Conservation (phyloP, 1,284 basidiomycete species). For the Coriolopsis trogii region DNA sequence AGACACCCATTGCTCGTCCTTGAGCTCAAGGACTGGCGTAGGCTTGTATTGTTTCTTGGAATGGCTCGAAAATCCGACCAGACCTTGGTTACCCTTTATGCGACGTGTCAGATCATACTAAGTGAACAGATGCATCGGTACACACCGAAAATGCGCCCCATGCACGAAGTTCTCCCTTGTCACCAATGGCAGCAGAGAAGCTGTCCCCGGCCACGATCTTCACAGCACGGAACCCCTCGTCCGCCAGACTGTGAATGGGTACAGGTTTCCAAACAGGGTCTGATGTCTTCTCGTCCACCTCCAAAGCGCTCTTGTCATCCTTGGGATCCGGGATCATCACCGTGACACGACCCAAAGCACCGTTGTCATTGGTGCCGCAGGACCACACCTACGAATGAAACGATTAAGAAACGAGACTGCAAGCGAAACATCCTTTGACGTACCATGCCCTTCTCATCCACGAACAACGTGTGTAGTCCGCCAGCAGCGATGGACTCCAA, state of each 20-base stretch:
- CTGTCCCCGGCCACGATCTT: conserved; percentile 84
- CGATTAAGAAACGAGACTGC: no score
- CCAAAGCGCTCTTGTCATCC: conserved; percentile 59
- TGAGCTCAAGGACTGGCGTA: conserved; percentile 69
- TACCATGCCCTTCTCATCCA: conserved; percentile 85
- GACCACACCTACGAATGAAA: conserved; percentile 88
- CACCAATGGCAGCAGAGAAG: conserved; percentile 80
- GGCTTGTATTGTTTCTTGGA: conserved; percentile 69
- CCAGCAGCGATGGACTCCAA: conserved; percentile 79
- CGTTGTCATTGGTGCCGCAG: conserved; percentile 93
- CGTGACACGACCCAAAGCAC: conserved; percentile 85
- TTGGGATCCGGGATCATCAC: conserved; percentile 70
- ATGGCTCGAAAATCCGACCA: conserved; percentile 82
- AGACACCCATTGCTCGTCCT: conserved; percentile 76
- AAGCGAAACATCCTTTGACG: conserved; percentile 35
- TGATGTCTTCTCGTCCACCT: conserved; percentile 80
- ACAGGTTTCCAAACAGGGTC: conserved; percentile 77
- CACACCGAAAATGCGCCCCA: conserved; percentile 94
- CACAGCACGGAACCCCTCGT: conserved; percentile 83
- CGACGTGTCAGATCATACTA: conserved; percentile 11
- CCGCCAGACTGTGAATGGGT: conserved; percentile 69
- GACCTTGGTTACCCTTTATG: conserved; percentile 72
- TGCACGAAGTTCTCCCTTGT: conserved; percentile 78
- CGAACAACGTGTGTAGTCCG: conserved; percentile 83
- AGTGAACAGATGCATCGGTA: conserved; percentile 11